Percentiles rank a stretch among this genome's conserved stretches.
Evolutionary conservation across 371 early-diverging fungal genomes (phyloP).

Genomic region (Mortierella sp.): DNA sequence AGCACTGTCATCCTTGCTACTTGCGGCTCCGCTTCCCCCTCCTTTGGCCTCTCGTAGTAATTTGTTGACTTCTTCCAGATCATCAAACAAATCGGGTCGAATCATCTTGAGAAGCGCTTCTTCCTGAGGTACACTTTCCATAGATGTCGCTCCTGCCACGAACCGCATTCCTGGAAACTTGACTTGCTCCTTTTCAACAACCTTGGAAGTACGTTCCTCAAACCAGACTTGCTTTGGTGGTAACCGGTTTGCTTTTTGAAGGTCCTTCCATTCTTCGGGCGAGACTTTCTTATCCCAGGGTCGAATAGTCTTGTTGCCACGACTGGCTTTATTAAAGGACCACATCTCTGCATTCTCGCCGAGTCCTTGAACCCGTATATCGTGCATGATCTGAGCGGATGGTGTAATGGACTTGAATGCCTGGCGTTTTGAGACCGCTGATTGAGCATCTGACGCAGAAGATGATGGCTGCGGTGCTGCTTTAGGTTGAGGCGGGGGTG

Average conservation of each 20-base stretch:
- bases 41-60: constrained; percentile 49
- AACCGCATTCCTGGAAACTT: constrained; percentile 63
- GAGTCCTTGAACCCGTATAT: constrained; percentile 45
- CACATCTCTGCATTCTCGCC: constrained; percentile 45
- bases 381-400: constrained; percentile 43
- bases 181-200: constrained; percentile 54
- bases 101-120: constrained; percentile 27
- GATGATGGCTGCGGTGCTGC: constrained; percentile 1
- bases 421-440: constrained; percentile 40
- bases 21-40: background rate
- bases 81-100: constrained; percentile 47
- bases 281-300: constrained; percentile 45
- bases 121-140: constrained; percentile 60
- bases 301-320: constrained; percentile 47
- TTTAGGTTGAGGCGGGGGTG: constrained; percentile 8
- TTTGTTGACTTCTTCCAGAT: constrained; percentile 30
- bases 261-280: constrained; percentile 29
- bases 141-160: constrained; percentile 62
- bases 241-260: constrained; percentile 23
- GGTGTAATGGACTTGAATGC: constrained; percentile 39
- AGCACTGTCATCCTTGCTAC: constrained; percentile 13
- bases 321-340: constrained; percentile 41
- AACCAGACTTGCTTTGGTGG: constrained; percentile 52
- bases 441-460: background rate
- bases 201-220: constrained; percentile 32